These are phyloP conservation scores for Ganoderma multipileum DNA, from an alignment of 1,284 basidiomycete genomes.

Conservation along the genomic window DNA sequence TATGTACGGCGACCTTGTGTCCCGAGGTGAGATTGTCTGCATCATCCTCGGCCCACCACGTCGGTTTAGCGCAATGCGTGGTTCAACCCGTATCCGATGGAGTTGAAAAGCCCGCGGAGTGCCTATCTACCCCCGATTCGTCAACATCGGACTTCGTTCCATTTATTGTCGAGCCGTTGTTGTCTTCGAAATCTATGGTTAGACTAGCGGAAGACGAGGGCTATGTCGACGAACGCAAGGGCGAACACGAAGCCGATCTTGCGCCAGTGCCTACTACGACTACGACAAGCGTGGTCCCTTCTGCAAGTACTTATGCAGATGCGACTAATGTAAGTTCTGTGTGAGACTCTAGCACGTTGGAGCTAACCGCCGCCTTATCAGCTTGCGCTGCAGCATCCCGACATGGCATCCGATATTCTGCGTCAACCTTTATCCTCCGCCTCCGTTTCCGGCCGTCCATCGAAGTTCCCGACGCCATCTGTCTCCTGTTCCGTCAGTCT, in stretches of 20 bases:
- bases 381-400: constrained; percentile 19
- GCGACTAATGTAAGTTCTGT: constrained; percentile 36
- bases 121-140: not conserved
- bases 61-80: not conserved
- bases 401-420: constrained; percentile 17
- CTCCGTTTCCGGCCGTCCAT: not conserved
- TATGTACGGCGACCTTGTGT: not conserved
- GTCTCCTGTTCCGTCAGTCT: constrained; percentile 5
- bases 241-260: not conserved
- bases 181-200: not conserved
- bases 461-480: constrained; percentile 2
- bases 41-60: not conserved
- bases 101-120: too few species aligned
- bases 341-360: not conserved
- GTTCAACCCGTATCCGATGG: not conserved
- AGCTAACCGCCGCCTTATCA: not conserved
- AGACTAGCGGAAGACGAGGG: not conserved
- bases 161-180: not conserved
- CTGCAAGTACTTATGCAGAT: constrained; percentile 37
- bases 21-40: not conserved
- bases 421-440: constrained; percentile 21
- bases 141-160: not conserved
- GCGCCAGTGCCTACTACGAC: not conserved
- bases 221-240: not conserved
- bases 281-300: constrained; percentile 8